phyloP scores from a whole-genome alignment of 805 yeast species.

The Teunomyces atbi region DNA sequence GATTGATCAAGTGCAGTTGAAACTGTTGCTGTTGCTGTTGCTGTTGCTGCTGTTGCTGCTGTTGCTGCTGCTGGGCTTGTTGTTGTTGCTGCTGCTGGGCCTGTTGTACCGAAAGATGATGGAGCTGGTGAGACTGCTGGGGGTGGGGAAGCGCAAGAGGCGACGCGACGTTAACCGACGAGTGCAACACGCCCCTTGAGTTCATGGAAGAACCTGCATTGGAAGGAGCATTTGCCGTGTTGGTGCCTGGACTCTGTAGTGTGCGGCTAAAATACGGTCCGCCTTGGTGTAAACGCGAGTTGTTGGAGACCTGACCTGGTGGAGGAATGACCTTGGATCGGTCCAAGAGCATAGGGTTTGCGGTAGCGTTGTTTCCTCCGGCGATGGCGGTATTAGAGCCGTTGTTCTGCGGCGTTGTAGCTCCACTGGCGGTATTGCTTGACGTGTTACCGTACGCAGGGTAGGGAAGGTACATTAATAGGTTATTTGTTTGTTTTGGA shows the following conservation, averaged over 20 bases:
- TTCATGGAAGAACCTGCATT: not conserved
- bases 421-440: constrained; percentile 8
- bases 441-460: constrained; percentile 7
- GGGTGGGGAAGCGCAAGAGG: constrained; percentile 4
- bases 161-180: not conserved
- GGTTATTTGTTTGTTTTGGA: not conserved
- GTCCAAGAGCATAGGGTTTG: constrained; percentile 4
- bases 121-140: constrained; percentile 1
- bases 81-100: constrained; percentile 11
- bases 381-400: not conserved
- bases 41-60: constrained; percentile 3
- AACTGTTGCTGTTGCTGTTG: constrained; percentile 5
- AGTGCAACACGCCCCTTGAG: not conserved
- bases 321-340: constrained; percentile 3
- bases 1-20: constrained; percentile 17
- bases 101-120: constrained; percentile 8
- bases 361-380: not conserved
- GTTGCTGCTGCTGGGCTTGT: not conserved
- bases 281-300: constrained; percentile 2
- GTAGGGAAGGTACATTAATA: constrained; percentile 8
- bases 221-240: not conserved
- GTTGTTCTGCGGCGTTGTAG: constrained; percentile 5
- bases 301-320: not conserved
- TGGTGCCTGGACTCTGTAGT: constrained; percentile 1
- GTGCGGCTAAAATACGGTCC: not conserved